Evolutionary conservation across 1,284 basidiomycete species (phyloP).

Genomic region (Neotropicomus parvogracilis): DNA sequence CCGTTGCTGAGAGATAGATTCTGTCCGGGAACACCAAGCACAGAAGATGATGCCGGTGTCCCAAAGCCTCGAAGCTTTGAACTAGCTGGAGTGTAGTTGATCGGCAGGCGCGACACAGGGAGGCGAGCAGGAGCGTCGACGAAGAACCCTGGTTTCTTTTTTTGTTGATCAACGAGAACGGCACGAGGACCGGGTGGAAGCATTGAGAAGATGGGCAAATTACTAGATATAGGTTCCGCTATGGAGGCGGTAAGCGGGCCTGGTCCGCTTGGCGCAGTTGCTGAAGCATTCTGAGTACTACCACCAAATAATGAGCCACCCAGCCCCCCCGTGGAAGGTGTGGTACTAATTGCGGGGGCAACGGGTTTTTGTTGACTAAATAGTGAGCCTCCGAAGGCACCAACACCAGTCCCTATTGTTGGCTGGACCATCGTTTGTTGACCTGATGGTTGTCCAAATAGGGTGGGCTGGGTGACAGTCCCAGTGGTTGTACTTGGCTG

Average conservation of each 20-base stretch:
- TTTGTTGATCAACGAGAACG: slow-evolving; percentile 56
- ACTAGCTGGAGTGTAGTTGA: slow-evolving; percentile 60
- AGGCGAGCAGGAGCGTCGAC: slow-evolving; percentile 65
- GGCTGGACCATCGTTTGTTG: slow-evolving; percentile 36
- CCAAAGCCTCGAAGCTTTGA: slow-evolving; percentile 72
- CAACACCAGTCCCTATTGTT: slow-evolving; percentile 26
- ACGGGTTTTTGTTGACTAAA: slow-evolving; percentile 42
- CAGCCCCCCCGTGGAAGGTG: slow-evolving; percentile 40
- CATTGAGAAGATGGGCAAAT: slow-evolving; percentile 73
- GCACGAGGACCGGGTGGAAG: slow-evolving; percentile 66
- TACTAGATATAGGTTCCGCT: slow-evolving; percentile 85
- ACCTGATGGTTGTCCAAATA: slow-evolving; percentile 43
- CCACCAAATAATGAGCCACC: slow-evolving; percentile 49
- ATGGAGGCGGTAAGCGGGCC: slow-evolving; percentile 78
- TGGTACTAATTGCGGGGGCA: slow-evolving; percentile 33
- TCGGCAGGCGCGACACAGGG: slow-evolving; percentile 55
- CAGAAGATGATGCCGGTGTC: slow-evolving; percentile 39
- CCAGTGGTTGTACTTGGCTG: slow-evolving; percentile 34
- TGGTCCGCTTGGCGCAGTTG: slow-evolving; percentile 41
- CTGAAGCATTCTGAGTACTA: slow-evolving; percentile 40
- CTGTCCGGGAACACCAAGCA: slow-evolving; percentile 28
- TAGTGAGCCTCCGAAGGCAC: slow-evolving; percentile 38
- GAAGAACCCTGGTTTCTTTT: slow-evolving; percentile 72
- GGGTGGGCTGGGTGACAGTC: slow-evolving; percentile 28
- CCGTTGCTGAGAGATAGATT: slow-evolving; percentile 49